Percentiles rank a stretch among this genome's conserved stretches.
Evolutionary conservation across 1,139 yeast species (phyloP).

Genomic region (Arxiozyma heterogenica): DNA sequence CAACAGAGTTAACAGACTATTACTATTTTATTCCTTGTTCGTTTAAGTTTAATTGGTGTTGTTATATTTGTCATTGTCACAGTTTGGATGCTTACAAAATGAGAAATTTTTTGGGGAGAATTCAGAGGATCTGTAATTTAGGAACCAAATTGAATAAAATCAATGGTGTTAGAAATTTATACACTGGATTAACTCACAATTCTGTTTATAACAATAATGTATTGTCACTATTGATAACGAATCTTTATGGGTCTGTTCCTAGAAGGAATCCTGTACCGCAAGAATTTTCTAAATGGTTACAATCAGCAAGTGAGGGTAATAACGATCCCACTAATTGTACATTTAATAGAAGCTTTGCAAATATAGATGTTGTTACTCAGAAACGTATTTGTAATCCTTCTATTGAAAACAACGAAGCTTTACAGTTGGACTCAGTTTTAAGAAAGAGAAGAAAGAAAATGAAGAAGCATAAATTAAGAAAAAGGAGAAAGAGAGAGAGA

Average conservation of each 20-base stretch:
- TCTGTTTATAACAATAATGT: background rate
- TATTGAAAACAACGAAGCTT: background rate
- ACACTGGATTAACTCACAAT: background rate
- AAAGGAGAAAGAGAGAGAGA: constrained; percentile 48
- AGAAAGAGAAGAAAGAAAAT: constrained; percentile 62
- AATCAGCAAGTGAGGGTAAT: background rate
- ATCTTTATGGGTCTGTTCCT: no score
- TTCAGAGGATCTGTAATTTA: background rate
- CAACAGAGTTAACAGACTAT: no score
- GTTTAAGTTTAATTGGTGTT: no score
- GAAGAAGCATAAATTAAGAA: constrained; percentile 66
- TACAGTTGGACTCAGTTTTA: constrained; percentile 46
- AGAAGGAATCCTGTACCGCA: background rate
- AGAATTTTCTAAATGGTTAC: background rate
- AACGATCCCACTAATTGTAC: background rate
- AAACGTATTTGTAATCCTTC: background rate
- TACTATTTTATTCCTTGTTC: no score
- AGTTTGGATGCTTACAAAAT: background rate
- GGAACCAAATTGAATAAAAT: background rate
- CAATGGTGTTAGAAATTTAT: background rate
- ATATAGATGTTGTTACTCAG: background rate
- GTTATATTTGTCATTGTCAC: background rate
- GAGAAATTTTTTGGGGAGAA: background rate
- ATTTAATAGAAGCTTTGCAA: background rate
- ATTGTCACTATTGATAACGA: background rate